Evolutionary conservation across 2,329 filamentous ascomycete genomes (phyloP).

Genomic region (Triangularia setosa): DNA sequence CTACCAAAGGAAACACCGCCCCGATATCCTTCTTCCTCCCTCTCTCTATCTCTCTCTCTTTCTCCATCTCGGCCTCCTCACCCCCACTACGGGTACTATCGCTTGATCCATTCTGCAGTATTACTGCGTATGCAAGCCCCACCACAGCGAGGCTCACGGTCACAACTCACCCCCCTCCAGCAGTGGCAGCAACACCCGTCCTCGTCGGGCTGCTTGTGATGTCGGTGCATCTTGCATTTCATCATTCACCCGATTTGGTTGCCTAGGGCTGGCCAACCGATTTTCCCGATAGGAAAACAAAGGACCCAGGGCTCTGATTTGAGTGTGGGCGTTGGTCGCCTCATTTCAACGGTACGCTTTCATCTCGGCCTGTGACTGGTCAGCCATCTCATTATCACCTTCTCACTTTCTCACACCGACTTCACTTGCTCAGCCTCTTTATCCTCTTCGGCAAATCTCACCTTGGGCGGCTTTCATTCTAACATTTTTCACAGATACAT

Average conservation of each 20-base stretch:
- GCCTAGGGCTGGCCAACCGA: background rate
- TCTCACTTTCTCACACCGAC: background rate
- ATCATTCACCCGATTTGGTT: background rate
- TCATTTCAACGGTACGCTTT: background rate
- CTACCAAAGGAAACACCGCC: background rate
- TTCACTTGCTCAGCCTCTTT: background rate
- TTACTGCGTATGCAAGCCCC: background rate
- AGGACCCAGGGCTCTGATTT: background rate
- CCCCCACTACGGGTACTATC: background rate
- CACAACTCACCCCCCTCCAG: background rate
- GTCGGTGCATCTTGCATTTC: slow-evolving; percentile 1
- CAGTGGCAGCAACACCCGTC: background rate
- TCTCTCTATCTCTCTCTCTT: background rate
- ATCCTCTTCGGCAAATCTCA: background rate
- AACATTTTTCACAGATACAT: background rate
- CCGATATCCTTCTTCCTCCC: too few relatives aligned
- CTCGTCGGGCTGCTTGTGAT: background rate
- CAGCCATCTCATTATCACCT: background rate
- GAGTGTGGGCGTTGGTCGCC: slow-evolving; percentile 1
- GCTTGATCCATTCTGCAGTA: background rate
- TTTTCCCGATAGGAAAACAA: background rate
- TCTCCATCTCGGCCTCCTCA: background rate
- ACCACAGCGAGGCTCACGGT: background rate
- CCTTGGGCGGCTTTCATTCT: background rate
- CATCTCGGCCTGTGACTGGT: background rate